Conservation (phyloP, 192 early-diverging fungal genomes). For the Rhizoclosmatium sp. region DNA sequence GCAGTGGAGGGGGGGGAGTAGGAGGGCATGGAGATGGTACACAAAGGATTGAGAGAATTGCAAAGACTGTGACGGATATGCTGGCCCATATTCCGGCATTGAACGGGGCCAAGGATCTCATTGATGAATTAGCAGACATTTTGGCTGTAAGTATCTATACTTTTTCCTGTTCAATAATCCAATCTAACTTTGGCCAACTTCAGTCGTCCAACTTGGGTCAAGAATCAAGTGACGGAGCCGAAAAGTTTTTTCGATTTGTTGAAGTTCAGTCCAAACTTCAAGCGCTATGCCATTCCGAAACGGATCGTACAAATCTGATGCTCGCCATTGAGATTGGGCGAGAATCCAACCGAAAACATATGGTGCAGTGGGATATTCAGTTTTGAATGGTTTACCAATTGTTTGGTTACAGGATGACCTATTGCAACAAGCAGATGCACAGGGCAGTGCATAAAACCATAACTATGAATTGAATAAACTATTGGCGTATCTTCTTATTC, state of each 20-base stretch:
- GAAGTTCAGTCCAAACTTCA: not conserved
- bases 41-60: not conserved
- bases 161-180: not conserved
- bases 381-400: too few relatives aligned
- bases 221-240: too few relatives aligned
- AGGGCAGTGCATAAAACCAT: too few relatives aligned
- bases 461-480: too few relatives aligned
- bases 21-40: not conserved
- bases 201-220: too few relatives aligned
- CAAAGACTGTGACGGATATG: not conserved
- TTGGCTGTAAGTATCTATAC: not conserved
- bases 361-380: not conserved
- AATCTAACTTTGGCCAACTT: too few relatives aligned
- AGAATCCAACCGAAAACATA: not conserved
- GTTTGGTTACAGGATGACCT: too few relatives aligned
- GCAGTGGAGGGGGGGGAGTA: too few relatives aligned
- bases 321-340: not conserved
- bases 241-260: not conserved
- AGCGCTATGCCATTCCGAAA: not conserved
- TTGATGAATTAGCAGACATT: not conserved
- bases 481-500: not conserved
- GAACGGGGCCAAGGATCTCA: not conserved
- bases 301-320: not conserved
- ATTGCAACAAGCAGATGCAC: too few relatives aligned
- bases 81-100: not conserved